Evolutionary conservation across 768 basidiomycete species (phyloP).

Genomic region (Gelatoporia subvermispora): DNA sequence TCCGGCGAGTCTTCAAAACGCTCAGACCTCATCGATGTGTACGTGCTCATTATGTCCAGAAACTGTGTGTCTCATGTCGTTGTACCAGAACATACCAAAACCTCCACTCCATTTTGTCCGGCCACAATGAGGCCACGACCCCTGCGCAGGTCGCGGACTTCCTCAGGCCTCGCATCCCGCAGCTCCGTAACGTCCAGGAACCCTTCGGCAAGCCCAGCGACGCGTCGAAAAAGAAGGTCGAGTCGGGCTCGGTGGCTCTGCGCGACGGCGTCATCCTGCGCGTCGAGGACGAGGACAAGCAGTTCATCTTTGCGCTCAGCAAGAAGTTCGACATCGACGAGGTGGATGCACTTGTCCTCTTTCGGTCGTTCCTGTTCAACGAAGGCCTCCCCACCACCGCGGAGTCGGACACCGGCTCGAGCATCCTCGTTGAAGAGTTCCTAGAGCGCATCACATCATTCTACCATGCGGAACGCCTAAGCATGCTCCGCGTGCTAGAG

Average conservation of each 20-base stretch:
- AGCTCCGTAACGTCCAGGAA: conserved; percentile 51
- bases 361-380: conserved; percentile 77
- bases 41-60: conserved; percentile 19
- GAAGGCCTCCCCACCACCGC: conserved; percentile 57
- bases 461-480: conserved; percentile 78
- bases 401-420: conserved; percentile 38
- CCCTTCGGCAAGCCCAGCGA: conserved; percentile 69
- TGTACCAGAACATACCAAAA: conserved; percentile 56
- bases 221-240: conserved; percentile 61
- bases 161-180: conserved; percentile 50
- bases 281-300: conserved; percentile 67
- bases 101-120: conserved; percentile 55
- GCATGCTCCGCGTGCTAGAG: conserved; percentile 61
- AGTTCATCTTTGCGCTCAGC: conserved; percentile 69
- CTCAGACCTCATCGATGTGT: conserved; percentile 72
- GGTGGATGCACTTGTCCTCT: conserved; percentile 66
- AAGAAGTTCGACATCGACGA: conserved; percentile 72
- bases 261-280: conserved; percentile 56
- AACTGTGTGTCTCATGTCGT: background rate
- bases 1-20: conserved; percentile 48
- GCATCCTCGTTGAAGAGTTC: conserved; percentile 49
- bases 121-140: conserved; percentile 53
- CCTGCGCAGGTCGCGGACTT: conserved; percentile 56
- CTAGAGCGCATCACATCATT: conserved; percentile 73
- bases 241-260: conserved; percentile 65